Evolutionary conservation across 73 alveolate species (phyloP).

Genomic region (Paramecium sexaurelia): DNA sequence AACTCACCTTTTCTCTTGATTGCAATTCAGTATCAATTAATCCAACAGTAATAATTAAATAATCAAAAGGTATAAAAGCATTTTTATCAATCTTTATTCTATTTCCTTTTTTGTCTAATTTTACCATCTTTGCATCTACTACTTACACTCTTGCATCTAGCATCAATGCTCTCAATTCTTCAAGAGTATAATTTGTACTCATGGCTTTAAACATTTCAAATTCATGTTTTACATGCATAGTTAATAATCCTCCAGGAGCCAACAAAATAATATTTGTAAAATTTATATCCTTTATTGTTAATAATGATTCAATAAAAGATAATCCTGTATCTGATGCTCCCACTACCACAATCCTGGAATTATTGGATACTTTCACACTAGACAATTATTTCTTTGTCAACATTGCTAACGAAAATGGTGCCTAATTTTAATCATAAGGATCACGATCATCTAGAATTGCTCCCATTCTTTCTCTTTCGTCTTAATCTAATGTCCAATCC

Average conservation of each 20-base stretch:
- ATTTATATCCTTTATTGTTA: conserved; percentile 90
- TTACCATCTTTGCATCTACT: conserved; percentile 95
- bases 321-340: conserved; percentile 99
- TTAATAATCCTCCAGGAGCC: conserved; percentile 99
- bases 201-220: conserved; percentile 87
- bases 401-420: conserved; percentile 93
- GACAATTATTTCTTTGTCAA: conserved; percentile 89
- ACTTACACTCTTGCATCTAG: conserved; percentile 96
- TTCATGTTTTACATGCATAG: conserved; percentile 90
- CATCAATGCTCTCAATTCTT: conserved; percentile 93
- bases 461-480: conserved; percentile 78
- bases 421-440: conserved; percentile 90
- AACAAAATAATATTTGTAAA: conserved; percentile 93
- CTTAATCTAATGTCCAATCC: conserved; percentile 87
- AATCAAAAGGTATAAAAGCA: conserved; percentile 93
- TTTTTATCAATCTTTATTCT: conserved; percentile 93
- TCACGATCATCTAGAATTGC: conserved; percentile 87
- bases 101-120: conserved; percentile 93
- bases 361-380: conserved; percentile 93
- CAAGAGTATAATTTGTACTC: conserved; percentile 91
- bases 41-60: conserved; percentile 94
- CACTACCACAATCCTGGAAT: conserved; percentile 96
- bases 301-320: conserved; percentile 94
- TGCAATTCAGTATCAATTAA: conserved; percentile 88
- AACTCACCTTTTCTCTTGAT: conserved; percentile 72